phyloP scores from a whole-genome alignment of 768 basidiomycete species.

The Agaricus bisporus region DNA sequence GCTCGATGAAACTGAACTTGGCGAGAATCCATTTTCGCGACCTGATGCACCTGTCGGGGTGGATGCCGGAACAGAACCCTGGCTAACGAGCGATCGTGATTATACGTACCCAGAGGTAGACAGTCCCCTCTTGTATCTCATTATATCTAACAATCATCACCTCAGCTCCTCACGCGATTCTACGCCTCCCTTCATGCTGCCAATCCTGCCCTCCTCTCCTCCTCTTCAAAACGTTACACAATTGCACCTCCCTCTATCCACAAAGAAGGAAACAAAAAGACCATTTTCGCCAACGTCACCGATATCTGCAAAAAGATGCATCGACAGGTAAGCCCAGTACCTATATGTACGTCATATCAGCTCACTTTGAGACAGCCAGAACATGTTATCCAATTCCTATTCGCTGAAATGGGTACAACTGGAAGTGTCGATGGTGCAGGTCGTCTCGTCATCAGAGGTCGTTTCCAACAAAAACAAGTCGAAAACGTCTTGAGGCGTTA shows the following conservation, averaged over 20 bases:
- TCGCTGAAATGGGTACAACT: slow-evolving; percentile 97
- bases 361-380: slow-evolving; percentile 55
- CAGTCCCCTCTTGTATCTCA: neutral
- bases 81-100: slow-evolving; percentile 91
- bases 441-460: slow-evolving; percentile 92
- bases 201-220: slow-evolving; percentile 83
- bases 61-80: slow-evolving; percentile 77
- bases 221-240: slow-evolving; percentile 88
- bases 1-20: slow-evolving; percentile 78
- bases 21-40: slow-evolving; percentile 81
- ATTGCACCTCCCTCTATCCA: slow-evolving; percentile 93
- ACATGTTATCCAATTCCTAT: slow-evolving; percentile 95
- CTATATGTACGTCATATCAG: neutral
- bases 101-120: slow-evolving; percentile 91
- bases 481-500: slow-evolving; percentile 96
- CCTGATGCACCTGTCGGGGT: slow-evolving; percentile 49
- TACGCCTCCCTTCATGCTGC: slow-evolving; percentile 87
- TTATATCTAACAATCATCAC: neutral
- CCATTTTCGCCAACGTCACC: slow-evolving; percentile 92
- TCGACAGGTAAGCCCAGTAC: slow-evolving; percentile 42
- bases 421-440: slow-evolving; percentile 91
- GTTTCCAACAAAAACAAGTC: slow-evolving; percentile 97
- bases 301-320: slow-evolving; percentile 99
- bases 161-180: slow-evolving; percentile 86
- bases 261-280: slow-evolving; percentile 95